Conservation (phyloP, 495 filamentous ascomycete species). For the Massariosphaeria phaeospora region DNA sequence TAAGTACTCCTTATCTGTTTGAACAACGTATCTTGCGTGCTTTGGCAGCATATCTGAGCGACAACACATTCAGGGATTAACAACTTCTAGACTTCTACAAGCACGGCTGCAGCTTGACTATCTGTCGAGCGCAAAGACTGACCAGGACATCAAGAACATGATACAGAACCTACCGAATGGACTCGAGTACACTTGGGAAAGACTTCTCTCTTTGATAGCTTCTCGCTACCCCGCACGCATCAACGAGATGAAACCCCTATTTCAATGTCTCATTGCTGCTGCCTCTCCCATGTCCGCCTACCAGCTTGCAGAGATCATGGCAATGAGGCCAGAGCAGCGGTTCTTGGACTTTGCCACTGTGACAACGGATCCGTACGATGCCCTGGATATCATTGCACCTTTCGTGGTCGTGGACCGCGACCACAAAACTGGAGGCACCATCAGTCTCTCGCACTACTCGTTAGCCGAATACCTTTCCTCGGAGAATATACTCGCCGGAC, state of each 20-base stretch:
- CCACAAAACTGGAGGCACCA: neutral
- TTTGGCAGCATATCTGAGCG: neutral
- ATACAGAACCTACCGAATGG: constrained; percentile 1
- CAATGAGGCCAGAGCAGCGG: neutral
- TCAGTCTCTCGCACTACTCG: constrained; percentile 3
- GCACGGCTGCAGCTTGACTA: constrained; percentile 4
- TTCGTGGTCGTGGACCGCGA: constrained; percentile 1
- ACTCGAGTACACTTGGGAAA: constrained; percentile 2
- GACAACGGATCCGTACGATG: constrained; percentile 6
- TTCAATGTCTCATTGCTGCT: constrained; percentile 1
- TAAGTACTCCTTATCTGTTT: too few species aligned
- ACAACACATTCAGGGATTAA: neutral
- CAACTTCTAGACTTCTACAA: neutral
- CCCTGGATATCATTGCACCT: neutral
- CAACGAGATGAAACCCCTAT: neutral
- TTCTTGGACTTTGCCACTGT: neutral
- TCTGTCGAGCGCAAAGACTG: neutral
- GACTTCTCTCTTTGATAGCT: neutral
- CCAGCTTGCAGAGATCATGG: constrained; percentile 4
- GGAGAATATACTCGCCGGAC: neutral
- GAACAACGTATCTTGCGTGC: too few species aligned
- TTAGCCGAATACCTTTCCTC: constrained; percentile 2
- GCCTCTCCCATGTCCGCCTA: neutral
- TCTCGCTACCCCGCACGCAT: neutral
- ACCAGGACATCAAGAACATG: neutral